Conservation (phyloP, 495 filamentous ascomycete species). For the Neurospora sp. region DNA sequence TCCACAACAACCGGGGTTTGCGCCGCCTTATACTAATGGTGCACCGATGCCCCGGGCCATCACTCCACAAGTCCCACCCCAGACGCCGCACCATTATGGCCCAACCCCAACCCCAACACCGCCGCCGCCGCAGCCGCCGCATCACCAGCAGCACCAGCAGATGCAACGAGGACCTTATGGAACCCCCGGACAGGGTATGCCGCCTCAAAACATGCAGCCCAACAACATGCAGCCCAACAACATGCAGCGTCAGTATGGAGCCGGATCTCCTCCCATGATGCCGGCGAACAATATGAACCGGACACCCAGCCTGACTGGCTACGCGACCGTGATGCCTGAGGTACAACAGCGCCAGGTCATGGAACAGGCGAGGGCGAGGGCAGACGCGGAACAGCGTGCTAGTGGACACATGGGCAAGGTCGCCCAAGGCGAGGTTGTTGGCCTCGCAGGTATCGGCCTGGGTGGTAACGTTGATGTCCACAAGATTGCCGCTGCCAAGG, state of each 20-base stretch:
- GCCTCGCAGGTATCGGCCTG: constrained; percentile 28
- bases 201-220: constrained; percentile 10
- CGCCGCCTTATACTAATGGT: constrained; percentile 24
- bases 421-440: constrained; percentile 20
- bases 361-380: constrained; percentile 37
- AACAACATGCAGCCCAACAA: constrained; percentile 16
- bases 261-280: constrained; percentile 12
- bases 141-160: constrained; percentile 18
- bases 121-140: constrained; percentile 19
- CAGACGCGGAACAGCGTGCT: constrained; percentile 29
- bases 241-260: constrained; percentile 16
- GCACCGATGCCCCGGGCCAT: constrained; percentile 24
- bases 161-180: constrained; percentile 15
- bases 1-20: constrained; percentile 9
- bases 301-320: constrained; percentile 20
- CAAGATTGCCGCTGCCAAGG: constrained; percentile 25
- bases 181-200: constrained; percentile 17
- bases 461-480: constrained; percentile 25
- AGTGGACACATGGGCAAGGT: constrained; percentile 26
- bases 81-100: constrained; percentile 13
- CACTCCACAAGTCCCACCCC: constrained; percentile 22
- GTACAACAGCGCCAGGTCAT: constrained; percentile 28
- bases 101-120: constrained; percentile 23
- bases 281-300: constrained; percentile 17
- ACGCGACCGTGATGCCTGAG: constrained; percentile 27